Evolutionary conservation across 1,139 yeast species (phyloP).

Genomic region (Suhomyces panamericanus): DNA sequence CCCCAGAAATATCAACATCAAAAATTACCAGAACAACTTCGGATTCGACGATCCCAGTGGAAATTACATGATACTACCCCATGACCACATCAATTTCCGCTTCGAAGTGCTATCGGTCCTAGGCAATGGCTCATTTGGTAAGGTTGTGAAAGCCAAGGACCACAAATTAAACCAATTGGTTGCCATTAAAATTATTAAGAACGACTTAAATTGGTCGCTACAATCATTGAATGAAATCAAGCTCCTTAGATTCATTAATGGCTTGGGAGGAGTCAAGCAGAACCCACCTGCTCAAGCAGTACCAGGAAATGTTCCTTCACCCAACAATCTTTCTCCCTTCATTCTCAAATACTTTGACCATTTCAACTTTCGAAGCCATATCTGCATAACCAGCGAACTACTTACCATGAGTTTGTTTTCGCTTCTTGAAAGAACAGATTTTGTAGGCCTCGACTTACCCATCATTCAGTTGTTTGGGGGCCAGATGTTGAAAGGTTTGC

Average conservation of each 20-base stretch:
- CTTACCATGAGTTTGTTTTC: constrained; percentile 70
- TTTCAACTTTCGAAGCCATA: constrained; percentile 78
- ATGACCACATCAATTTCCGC: constrained; percentile 78
- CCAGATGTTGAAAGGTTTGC: constrained; percentile 60
- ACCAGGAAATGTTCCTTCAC: background rate
- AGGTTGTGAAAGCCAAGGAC: constrained; percentile 69
- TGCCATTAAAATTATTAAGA: constrained; percentile 77
- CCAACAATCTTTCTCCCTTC: constrained; percentile 24
- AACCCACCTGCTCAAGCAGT: background rate
- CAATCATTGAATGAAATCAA: constrained; percentile 82
- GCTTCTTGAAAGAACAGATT: constrained; percentile 58
- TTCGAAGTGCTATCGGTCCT: constrained; percentile 60
- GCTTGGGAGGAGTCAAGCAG: constrained; percentile 2
- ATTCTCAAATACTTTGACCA: constrained; percentile 63
- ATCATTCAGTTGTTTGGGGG: constrained; percentile 51
- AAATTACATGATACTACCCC: constrained; percentile 54
- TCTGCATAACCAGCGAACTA: constrained; percentile 78
- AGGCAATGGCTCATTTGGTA: constrained; percentile 87
- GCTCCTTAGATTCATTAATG: constrained; percentile 52
- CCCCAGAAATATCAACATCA: constrained; percentile 40
- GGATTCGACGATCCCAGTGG: constrained; percentile 76
- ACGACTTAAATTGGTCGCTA: constrained; percentile 69
- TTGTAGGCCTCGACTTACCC: constrained; percentile 58
- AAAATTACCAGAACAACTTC: constrained; percentile 50
- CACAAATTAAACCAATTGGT: constrained; percentile 55